Evolutionary conservation across 257 asterid genomes (phyloP), one percentile per base, ranked within the genome.

Genomic region (Solanum clarkiae): DNA sequence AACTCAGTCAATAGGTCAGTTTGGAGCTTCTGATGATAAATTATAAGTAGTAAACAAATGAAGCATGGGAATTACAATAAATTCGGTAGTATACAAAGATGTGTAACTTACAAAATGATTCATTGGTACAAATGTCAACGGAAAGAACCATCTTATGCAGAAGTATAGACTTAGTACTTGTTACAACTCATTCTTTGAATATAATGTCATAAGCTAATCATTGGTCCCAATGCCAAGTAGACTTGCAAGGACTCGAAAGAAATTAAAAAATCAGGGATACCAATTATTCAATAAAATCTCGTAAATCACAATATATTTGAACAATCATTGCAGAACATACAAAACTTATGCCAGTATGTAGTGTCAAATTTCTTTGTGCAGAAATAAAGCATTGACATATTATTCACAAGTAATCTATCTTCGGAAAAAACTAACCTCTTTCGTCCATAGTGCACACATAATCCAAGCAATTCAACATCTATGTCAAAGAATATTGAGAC

Each of bases 401-500:
- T 84, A 68, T 53, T 53, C 81, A 68, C 86, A 84, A 65, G 80
- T 36, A 68, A 49, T 80, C 85, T 49, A 83, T 54, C 85, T 83
- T 18, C 45, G 69, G 69, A 69, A 77, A 16, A 77, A 53, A 79
- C 7, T 26, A 44, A 79, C 83, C 83, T 26, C 66, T 59, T 26
- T 65, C 5, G 62, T 75, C 82, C 32, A 10, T 22, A 6, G 83
- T 10, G 47, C 57, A 53, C 65, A 26, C 20, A 42, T 59, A 51
- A 60, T 26, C 49, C 83, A 53, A 53, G 17, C 18, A 26, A 79
- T 53, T 53, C 65, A 26, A 79, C 44, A 11, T 79, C 83, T 54
- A 87, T 89, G 88, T 89, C 81, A 85, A 85, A 5, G 87, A 82
- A 83, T 94, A 92, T 44, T 91, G 95, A 3, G 96, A 86, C 15